Conservation (phyloP, 495 filamentous ascomycete species). For the Talaromyces ruber region DNA sequence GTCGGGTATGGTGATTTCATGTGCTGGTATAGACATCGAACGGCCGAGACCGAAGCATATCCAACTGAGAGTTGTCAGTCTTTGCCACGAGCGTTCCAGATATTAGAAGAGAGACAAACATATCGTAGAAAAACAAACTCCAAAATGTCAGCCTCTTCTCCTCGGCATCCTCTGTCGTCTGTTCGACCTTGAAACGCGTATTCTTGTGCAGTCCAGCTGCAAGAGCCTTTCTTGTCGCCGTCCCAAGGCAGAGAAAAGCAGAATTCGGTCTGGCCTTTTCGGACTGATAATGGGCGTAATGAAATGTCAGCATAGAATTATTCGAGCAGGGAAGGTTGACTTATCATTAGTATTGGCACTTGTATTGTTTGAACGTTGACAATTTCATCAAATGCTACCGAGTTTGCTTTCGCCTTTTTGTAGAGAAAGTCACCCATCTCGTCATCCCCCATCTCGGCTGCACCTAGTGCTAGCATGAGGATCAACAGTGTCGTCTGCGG, state of each 20-base stretch:
- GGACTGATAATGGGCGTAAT: slow-evolving; percentile 31
- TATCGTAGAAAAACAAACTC: slow-evolving; percentile 34
- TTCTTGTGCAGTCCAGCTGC: slow-evolving; percentile 36
- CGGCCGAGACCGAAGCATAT: slow-evolving; percentile 34
- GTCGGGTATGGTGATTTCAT: slow-evolving; percentile 25
- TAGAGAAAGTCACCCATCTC: slow-evolving; percentile 32
- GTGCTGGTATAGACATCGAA: slow-evolving; percentile 24
- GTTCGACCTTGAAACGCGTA: slow-evolving; percentile 17
- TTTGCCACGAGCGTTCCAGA: background rate
- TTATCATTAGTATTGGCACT: slow-evolving; percentile 36
- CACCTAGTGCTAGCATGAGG: slow-evolving; percentile 22
- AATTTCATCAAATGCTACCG: slow-evolving; percentile 25
- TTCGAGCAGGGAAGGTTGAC: slow-evolving; percentile 9
- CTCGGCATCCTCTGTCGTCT: slow-evolving; percentile 21
- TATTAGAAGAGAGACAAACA: slow-evolving; percentile 14
- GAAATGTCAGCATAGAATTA: background rate
- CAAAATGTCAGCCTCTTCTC: slow-evolving; percentile 33
- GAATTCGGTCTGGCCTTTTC: slow-evolving; percentile 37
- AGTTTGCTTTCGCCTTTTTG: slow-evolving; percentile 30
- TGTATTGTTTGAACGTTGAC: slow-evolving; percentile 37
- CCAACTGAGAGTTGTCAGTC: slow-evolving; percentile 19
- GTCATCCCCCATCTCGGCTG: slow-evolving; percentile 25
- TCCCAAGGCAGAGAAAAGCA: slow-evolving; percentile 29
- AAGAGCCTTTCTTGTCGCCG: slow-evolving; percentile 30
- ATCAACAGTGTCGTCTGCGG: slow-evolving; percentile 19